These are phyloP conservation scores for Podaxis sp. DNA, from an alignment of 768 basidiomycete species.

Conservation along the genomic window DNA sequence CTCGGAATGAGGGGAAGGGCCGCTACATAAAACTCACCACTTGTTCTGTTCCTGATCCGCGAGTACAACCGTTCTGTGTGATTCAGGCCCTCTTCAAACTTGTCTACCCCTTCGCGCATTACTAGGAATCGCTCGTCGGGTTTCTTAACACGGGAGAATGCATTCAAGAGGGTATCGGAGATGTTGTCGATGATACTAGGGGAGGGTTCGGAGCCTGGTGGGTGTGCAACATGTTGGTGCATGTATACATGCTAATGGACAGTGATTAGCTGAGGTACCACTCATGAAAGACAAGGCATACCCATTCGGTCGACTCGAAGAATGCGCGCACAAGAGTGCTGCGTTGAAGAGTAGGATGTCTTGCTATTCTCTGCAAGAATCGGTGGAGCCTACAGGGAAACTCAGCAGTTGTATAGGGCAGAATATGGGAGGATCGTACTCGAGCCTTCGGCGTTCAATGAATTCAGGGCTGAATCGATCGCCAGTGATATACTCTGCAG, in stretches of 20 bases:
- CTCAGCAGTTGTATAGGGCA: constrained; percentile 4
- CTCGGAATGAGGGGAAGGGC: constrained; percentile 31
- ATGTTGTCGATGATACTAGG: constrained; percentile 90
- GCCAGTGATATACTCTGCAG: constrained; percentile 91
- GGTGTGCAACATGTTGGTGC: constrained; percentile 94
- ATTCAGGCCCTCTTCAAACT: constrained; percentile 92
- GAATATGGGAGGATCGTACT: constrained; percentile 50
- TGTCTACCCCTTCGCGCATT: constrained; percentile 91
- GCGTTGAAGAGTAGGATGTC: constrained; percentile 92
- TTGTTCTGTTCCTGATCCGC: constrained; percentile 76
- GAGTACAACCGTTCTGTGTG: constrained; percentile 80
- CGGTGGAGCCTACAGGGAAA: constrained; percentile 69
- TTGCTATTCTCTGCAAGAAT: constrained; percentile 86
- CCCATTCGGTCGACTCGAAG: constrained; percentile 99
- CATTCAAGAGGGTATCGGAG: constrained; percentile 94
- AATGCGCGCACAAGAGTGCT: constrained; percentile 91
- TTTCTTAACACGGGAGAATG: constrained; percentile 93
- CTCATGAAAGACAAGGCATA: constrained; percentile 32
- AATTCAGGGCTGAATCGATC: constrained; percentile 98
- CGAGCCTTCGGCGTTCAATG: constrained; percentile 86
- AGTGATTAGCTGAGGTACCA: constrained; percentile 10
- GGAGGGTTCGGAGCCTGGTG: constrained; percentile 78
- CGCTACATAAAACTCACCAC: constrained; percentile 61
- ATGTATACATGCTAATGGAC: constrained; percentile 82
- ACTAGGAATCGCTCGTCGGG: constrained; percentile 93